These are phyloP conservation scores for Chlorencoelia australis DNA, from an alignment of 2,329 filamentous ascomycete genomes.

Conservation along the genomic window DNA sequence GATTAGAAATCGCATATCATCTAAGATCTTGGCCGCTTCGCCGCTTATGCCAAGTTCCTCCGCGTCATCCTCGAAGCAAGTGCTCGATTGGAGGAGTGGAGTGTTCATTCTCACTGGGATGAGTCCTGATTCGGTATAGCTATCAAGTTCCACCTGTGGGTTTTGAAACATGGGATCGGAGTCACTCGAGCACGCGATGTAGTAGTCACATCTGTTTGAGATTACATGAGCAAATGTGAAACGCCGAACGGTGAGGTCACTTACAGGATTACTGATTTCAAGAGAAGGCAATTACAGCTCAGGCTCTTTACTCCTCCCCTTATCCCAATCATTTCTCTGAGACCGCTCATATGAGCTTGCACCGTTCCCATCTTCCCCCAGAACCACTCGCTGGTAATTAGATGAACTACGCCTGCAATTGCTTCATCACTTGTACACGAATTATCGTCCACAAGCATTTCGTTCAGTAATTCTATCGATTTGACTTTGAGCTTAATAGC, in stretches of 20 bases:
- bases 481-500: constrained; percentile 20
- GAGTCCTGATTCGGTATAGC: constrained; percentile 14
- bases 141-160: constrained; percentile 5
- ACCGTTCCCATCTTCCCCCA: constrained; percentile 20
- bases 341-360: constrained; percentile 24
- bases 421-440: constrained; percentile 23
- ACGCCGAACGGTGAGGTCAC: constrained; percentile 11
- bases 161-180: constrained; percentile 21
- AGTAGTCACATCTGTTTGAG: constrained; percentile 23
- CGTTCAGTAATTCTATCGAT: too few species aligned
- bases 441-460: too few species aligned
- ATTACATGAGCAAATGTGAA: constrained; percentile 1
- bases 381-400: constrained; percentile 26
- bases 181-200: constrained; percentile 26
- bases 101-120: constrained; percentile 17
- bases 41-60: constrained; percentile 10
- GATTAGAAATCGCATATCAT: constrained; percentile 24
- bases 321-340: constrained; percentile 24
- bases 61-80: constrained; percentile 12
- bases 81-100: constrained; percentile 18
- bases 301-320: constrained; percentile 21
- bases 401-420: constrained; percentile 23
- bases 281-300: constrained; percentile 5
- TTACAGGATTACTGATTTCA: constrained; percentile 21
- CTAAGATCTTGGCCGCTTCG: constrained; percentile 20